Conservation (phyloP, 192 early-diverging fungal species). For the Radiomyces spectabilis region DNA sequence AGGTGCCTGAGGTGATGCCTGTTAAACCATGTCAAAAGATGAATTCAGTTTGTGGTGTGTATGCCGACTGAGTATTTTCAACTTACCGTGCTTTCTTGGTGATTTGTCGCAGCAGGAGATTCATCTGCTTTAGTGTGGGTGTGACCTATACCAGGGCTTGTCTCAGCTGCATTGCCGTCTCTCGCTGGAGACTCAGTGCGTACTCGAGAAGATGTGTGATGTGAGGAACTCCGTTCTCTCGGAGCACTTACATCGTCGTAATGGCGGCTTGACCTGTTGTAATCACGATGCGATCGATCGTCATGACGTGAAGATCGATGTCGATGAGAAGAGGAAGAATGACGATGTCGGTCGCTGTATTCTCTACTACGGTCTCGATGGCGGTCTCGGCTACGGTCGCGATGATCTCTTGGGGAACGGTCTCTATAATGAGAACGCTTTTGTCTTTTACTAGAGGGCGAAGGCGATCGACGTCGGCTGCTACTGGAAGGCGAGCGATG, state of each 20-base stretch:
- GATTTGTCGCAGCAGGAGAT: neutral
- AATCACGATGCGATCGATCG: conserved; percentile 12
- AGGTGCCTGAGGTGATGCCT: conserved; percentile 17
- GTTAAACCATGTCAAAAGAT: conserved; percentile 11
- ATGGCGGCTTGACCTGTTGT: neutral
- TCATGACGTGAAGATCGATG: conserved; percentile 21
- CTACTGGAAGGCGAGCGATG: too few relatives aligned
- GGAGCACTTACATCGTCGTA: conserved; percentile 16
- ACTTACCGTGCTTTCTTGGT: neutral
- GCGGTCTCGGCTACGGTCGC: conserved; percentile 9
- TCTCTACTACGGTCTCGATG: conserved; percentile 44
- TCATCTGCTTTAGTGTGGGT: neutral
- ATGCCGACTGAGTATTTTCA: conserved; percentile 3
- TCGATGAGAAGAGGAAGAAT: conserved; percentile 15
- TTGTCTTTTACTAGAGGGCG: conserved; percentile 21
- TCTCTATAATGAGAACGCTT: conserved; percentile 17
- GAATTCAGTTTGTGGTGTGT: conserved; percentile 15
- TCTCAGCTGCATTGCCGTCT: conserved; percentile 11
- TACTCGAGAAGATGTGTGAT: neutral
- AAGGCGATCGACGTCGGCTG: conserved; percentile 26
- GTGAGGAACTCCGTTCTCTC: conserved; percentile 12
- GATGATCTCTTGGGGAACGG: neutral
- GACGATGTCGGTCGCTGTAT: conserved; percentile 28
- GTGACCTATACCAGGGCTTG: neutral
- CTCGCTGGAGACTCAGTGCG: conserved; percentile 14